Percentiles rank a stretch among this genome's conserved stretches.
Conservation (phyloP, 495 filamentous ascomycete species). For the Penicillium mononematosum region DNA sequence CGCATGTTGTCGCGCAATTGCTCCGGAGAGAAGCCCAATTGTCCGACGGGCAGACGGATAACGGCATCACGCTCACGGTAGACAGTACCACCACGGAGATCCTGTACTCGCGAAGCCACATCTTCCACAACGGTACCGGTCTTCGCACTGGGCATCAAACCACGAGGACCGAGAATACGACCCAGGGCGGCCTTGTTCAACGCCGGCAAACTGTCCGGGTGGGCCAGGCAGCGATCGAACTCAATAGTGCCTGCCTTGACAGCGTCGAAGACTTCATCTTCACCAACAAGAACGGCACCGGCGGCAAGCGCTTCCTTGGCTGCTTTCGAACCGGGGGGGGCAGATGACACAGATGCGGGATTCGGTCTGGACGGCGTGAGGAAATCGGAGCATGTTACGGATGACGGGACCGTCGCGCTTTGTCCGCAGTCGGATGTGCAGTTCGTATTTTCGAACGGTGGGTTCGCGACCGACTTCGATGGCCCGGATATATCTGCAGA, state of each 20-base stretch:
- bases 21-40: constrained; percentile 85
- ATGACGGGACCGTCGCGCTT: constrained; percentile 79
- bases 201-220: constrained; percentile 67
- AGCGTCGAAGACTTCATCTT: constrained; percentile 77
- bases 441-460: constrained; percentile 75
- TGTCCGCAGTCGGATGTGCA: constrained; percentile 75
- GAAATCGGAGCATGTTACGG: constrained; percentile 82
- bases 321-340: constrained; percentile 67
- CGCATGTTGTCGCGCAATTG: constrained; percentile 83
- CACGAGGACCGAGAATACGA: constrained; percentile 79
- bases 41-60: constrained; percentile 82
- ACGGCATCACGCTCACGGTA: constrained; percentile 86
- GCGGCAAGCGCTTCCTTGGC: constrained; percentile 67
- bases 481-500: constrained; percentile 77
- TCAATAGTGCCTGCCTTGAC: constrained; percentile 72
- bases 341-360: constrained; percentile 85
- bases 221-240: constrained; percentile 88
- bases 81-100: constrained; percentile 77
- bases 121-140: constrained; percentile 82
- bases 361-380: constrained; percentile 83
- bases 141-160: constrained; percentile 89
- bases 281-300: constrained; percentile 79
- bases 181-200: constrained; percentile 77
- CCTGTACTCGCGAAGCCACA: constrained; percentile 64
- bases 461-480: constrained; percentile 84